Evolutionary conservation across 352 stramenopile genomes (phyloP).

Genomic region (Phytopythium oedochilum): DNA sequence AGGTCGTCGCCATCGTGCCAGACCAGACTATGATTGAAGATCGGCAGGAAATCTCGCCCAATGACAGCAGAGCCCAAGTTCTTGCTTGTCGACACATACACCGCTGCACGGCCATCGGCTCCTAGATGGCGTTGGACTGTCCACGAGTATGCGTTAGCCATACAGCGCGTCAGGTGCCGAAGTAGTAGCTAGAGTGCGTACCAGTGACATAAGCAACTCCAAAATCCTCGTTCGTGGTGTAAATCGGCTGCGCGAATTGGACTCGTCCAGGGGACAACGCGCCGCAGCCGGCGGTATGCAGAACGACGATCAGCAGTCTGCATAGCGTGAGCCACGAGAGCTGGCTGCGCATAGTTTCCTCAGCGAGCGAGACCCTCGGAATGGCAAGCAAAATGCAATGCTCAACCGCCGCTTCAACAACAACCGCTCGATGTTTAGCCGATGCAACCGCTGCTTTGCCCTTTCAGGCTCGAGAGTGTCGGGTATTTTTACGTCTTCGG

Average conservation of each 20-base stretch:
- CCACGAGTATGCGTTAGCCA: background rate
- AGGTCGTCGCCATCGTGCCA: conserved; percentile 71
- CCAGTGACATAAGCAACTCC: conserved; percentile 55
- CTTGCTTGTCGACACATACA: conserved; percentile 53
- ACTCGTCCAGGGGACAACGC: conserved; percentile 28
- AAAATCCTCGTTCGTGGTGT: conserved; percentile 57
- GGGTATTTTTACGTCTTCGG: background rate
- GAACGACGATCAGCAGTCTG: background rate
- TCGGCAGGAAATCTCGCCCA: conserved; percentile 41
- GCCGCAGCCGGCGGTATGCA: background rate
- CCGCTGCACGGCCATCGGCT: conserved; percentile 46
- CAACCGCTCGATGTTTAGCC: background rate
- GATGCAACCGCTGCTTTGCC: background rate
- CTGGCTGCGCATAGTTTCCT: background rate
- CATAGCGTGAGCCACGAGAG: background rate
- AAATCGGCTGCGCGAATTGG: conserved; percentile 53
- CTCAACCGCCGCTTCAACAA: background rate
- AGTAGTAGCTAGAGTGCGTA: no score
- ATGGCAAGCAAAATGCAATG: background rate
- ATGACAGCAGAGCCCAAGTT: conserved; percentile 40
- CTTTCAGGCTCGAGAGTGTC: background rate
- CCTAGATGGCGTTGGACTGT: conserved; percentile 63
- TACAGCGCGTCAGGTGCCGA: no score
- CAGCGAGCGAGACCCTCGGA: background rate
- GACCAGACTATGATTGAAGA: conserved; percentile 69